phyloP scores from a whole-genome alignment of 345 rosid species.

The Raphanus raphanistrum region DNA sequence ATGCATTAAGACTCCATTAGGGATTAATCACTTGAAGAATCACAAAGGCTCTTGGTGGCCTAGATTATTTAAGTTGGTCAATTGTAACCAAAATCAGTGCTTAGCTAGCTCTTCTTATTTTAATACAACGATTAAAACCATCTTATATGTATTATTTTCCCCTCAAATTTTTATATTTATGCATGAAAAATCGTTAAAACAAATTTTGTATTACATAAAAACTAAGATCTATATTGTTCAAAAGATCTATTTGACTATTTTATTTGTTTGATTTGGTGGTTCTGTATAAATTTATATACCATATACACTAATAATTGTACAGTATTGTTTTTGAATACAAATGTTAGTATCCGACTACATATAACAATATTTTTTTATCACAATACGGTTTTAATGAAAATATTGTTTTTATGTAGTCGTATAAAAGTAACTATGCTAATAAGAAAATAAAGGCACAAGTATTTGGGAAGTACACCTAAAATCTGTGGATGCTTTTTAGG shows the following conservation, averaged over 20 bases:
- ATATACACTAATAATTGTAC: too few relatives aligned
- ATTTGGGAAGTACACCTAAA: slow-evolving; percentile 30
- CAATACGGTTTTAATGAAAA: neutral
- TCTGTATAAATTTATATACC: neutral
- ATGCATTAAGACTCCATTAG: slow-evolving; percentile 41
- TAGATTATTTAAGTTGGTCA: slow-evolving; percentile 39
- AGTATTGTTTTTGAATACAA: too few relatives aligned
- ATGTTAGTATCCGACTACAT: too few relatives aligned
- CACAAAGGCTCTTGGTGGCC: slow-evolving; percentile 32
- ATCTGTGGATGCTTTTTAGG: slow-evolving; percentile 21
- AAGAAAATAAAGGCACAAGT: neutral
- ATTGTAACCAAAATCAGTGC: slow-evolving; percentile 37
- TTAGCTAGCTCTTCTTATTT: slow-evolving; percentile 16
- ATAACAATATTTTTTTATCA: neutral
- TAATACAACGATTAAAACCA: neutral
- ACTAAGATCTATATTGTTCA: neutral
- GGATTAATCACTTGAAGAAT: slow-evolving; percentile 38
- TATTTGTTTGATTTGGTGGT: neutral
- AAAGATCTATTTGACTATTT: neutral
- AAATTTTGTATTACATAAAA: neutral
- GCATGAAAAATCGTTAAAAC: neutral
- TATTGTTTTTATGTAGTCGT: slow-evolving; percentile 2
- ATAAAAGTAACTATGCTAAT: neutral
- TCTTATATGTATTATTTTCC: neutral
- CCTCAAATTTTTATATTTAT: neutral